phyloP scores from a whole-genome alignment of 495 filamentous ascomycete genomes.

The Alectoria sarmentosa region DNA sequence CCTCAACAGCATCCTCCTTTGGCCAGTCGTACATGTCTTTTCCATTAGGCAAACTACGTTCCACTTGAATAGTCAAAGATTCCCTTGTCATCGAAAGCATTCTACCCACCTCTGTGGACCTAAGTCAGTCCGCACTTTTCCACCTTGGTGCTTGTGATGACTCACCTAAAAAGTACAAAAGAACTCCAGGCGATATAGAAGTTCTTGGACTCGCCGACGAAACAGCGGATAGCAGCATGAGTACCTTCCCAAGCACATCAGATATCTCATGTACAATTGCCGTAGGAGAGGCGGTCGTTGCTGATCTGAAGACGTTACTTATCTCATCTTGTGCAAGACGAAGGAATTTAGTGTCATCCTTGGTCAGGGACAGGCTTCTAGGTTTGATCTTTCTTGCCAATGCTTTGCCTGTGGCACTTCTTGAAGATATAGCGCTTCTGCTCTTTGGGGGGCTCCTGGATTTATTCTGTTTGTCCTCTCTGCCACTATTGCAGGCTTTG shows the following conservation, averaged over 20 bases:
- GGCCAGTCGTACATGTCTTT: conserved; percentile 43
- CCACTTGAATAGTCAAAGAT: conserved; percentile 44
- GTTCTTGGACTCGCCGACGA: conserved; percentile 37
- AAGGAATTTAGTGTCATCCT: conserved; percentile 33
- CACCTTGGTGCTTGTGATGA: neutral
- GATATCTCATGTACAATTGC: conserved; percentile 46
- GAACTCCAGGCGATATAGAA: conserved; percentile 48
- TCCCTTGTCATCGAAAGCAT: conserved; percentile 54
- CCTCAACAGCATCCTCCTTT: neutral
- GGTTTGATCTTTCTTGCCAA: conserved; percentile 4
- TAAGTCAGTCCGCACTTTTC: conserved; percentile 7
- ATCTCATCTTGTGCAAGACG: conserved; percentile 54
- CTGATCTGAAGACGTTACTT: conserved; percentile 47
- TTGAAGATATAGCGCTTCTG: neutral
- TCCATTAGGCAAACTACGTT: conserved; percentile 27
- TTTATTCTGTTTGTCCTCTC: neutral
- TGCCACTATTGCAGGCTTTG: neutral
- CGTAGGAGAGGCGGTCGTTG: conserved; percentile 44
- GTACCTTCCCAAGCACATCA: conserved; percentile 51
- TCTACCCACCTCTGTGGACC: conserved; percentile 50
- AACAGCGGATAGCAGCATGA: conserved; percentile 59
- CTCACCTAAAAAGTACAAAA: conserved; percentile 47
- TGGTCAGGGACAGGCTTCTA: neutral
- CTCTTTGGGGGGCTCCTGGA: neutral
- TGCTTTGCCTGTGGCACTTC: neutral